These are phyloP conservation scores for Pseudogymnoascus sp. DNA, from an alignment of 2,329 filamentous ascomycete species.

Conservation along the genomic window DNA sequence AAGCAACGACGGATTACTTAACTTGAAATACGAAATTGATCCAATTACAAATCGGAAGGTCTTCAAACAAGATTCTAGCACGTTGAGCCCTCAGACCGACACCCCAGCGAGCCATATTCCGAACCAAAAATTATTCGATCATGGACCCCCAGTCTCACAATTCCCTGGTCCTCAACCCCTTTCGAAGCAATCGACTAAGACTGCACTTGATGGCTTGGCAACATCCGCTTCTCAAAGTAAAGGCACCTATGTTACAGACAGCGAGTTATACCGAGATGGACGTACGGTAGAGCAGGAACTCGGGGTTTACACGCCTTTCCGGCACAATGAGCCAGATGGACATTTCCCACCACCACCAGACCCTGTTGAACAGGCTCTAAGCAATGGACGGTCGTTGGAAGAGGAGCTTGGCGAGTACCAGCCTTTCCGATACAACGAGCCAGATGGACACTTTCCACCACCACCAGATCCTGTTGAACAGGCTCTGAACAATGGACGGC, in stretches of 20 bases:
- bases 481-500: conserved; percentile 25
- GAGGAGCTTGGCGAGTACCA: conserved; percentile 9
- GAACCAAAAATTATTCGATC: conserved; percentile 17
- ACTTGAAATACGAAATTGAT: conserved; percentile 42
- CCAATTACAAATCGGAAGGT: conserved; percentile 54
- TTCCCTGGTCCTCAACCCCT: not conserved
- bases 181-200: not conserved
- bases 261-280: conserved; percentile 6
- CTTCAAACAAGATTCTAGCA: conserved; percentile 23
- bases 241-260: conserved; percentile 2
- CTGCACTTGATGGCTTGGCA: not conserved
- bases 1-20: conserved; percentile 20
- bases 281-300: not conserved
- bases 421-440: conserved; percentile 21
- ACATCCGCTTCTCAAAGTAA: not conserved
- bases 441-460: conserved; percentile 31
- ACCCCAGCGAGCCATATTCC: not conserved
- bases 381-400: conserved; percentile 13
- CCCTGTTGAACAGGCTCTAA: conserved; percentile 31
- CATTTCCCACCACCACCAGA: conserved; percentile 23
- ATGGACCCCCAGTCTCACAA: conserved; percentile 7
- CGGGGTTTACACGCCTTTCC: conserved; percentile 32
- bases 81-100: not conserved
- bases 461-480: conserved; percentile 27
- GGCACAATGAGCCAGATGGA: conserved; percentile 35